Evolutionary conservation across 306 rosid genomes (phyloP).

Genomic region (Sicyos baderoa): DNA sequence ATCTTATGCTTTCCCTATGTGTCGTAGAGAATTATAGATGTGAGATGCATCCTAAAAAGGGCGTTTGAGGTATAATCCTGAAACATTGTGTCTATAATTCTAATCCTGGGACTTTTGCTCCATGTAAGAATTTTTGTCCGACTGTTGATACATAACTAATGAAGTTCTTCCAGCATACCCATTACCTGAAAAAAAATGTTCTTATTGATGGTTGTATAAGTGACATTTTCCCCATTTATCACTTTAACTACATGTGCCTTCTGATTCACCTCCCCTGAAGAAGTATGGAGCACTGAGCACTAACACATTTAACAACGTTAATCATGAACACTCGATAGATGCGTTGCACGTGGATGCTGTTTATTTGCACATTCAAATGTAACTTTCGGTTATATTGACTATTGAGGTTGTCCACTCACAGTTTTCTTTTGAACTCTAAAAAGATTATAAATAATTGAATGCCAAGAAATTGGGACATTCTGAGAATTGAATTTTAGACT

Average conservation of each 20-base stretch:
- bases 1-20: not conserved
- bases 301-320: not conserved
- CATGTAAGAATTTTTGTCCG: not conserved
- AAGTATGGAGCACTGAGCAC: not conserved
- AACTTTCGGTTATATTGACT: not conserved
- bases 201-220: not conserved
- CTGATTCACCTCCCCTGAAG: not conserved
- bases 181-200: not conserved
- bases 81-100: not conserved
- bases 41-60: not conserved
- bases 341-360: not conserved
- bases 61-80: not conserved
- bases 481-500: not conserved
- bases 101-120: not conserved
- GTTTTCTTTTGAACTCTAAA: not conserved
- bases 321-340: not conserved
- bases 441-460: not conserved
- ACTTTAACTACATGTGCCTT: not conserved
- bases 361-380: not conserved
- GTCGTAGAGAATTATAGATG: not conserved
- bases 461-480: not conserved
- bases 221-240: not conserved
- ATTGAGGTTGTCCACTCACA: not conserved
- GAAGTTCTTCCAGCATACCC: not conserved
- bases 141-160: slow-evolving; percentile 4